Evolutionary conservation across 495 filamentous ascomycete species (phyloP), one percentile per base, ranked within the genome.

Genomic region (Aspergillus leporis): DNA sequence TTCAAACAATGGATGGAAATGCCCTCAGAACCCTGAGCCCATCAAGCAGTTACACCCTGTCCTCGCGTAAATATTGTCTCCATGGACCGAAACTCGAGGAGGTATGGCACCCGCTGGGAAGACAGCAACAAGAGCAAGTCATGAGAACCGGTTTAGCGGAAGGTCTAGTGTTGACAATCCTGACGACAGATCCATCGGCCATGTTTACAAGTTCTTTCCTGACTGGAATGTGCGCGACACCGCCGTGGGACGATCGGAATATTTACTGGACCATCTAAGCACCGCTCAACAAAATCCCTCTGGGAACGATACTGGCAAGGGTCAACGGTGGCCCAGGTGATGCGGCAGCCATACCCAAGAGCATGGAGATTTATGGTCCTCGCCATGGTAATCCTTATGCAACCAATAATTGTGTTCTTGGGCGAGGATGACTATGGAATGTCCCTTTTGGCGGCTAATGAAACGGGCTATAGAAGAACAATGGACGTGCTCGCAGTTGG

Each of bases 211-310:
- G 13, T 4, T 75, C 14, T 51, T 70, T 0, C 73, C 73, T 0
- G 78, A 78, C 52, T 72, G 64, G 63, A 78, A 79, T 49, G 56
- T 78, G 23, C 67, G 57, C 1, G 73, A 79, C 41, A 55, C 78
- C 22, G 55, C 70, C 1, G 51, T 59, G 1, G 45, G 69, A 0
- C 61, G 50, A 12, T 66, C 74, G 1, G 69, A 75, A 23, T 61
- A 59, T 19, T 49, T 76, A 14, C 61, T 78, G 10, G 50, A 65
- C 49, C 53, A 70, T 7, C 51, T 76, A 61, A 67, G 22, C 54
- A 71, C 56, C 69, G 74, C 12, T 70, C 75, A 9, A 56, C 49
- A 1, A 47, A 22, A 0, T 19, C 53, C 4, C 21, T 61, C 0
- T 9, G 10, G 9, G 54, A 57, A 9, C 59, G 57, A 22, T 57